These are phyloP conservation scores for Candida hispaniensis DNA, from an alignment of 805 yeast species.

Conservation along the genomic window DNA sequence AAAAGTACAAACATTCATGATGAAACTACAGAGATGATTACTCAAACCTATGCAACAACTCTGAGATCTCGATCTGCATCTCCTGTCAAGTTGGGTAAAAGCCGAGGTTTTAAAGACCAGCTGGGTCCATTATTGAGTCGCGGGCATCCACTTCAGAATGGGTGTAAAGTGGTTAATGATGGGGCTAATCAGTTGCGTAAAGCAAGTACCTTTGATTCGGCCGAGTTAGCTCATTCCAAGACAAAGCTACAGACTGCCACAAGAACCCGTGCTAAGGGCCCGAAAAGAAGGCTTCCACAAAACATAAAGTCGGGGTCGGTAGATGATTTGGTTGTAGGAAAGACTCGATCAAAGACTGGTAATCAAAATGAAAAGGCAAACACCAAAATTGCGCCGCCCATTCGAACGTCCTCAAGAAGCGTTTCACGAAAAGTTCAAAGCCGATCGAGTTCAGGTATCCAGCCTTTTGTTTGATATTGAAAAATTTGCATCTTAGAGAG, in stretches of 20 bases:
- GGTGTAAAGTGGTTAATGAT: too few species aligned
- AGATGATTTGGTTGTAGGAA: not conserved
- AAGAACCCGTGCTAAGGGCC: constrained; percentile 32
- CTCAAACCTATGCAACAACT: too few species aligned
- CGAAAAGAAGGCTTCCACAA: constrained; percentile 32
- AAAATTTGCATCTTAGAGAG: not conserved
- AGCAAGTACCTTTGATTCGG: constrained; percentile 21
- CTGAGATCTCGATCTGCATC: too few species aligned
- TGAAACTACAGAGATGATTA: too few species aligned
- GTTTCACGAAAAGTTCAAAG: constrained; percentile 18
- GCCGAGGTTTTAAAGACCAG: too few species aligned
- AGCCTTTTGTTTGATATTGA: too few species aligned
- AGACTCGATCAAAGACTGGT: constrained; percentile 3
- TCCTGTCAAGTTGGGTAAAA: too few species aligned
- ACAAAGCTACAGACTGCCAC: constrained; percentile 25
- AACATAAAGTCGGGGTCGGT: constrained; percentile 2
- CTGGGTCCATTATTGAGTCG: too few species aligned
- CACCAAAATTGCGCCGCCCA: constrained; percentile 17
- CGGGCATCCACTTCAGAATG: too few species aligned
- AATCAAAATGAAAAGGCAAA: constrained; percentile 1
- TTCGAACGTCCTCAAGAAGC: constrained; percentile 20
- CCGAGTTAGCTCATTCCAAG: constrained; percentile 9
- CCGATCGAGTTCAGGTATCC: too few species aligned
- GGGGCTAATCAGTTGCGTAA: constrained; percentile 15
- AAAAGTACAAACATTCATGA: too few species aligned